Percentiles rank a stretch among this genome's conserved stretches.
Evolutionary conservation across 2,329 filamentous ascomycete genomes (phyloP).

Genomic region (Bretziella fagacearum): DNA sequence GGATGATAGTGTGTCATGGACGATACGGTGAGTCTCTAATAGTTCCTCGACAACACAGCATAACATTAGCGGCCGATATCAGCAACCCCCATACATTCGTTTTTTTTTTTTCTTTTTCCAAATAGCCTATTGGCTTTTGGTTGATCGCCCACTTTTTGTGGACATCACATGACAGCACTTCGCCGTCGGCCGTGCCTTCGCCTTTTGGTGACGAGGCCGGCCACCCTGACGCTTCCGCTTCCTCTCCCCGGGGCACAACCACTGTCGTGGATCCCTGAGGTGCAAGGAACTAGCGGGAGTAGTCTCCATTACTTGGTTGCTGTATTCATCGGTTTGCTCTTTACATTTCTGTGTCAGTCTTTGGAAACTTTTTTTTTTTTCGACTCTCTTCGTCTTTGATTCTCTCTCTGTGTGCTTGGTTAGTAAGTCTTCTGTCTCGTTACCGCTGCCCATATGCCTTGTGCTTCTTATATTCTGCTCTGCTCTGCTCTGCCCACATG

Average conservation of each 20-base stretch:
- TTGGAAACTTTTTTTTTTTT: not conserved
- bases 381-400: not conserved
- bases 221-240: not conserved
- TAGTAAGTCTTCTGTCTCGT: not conserved
- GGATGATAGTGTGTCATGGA: not conserved
- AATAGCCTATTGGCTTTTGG: not conserved
- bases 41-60: not conserved
- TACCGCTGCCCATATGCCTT: not conserved
- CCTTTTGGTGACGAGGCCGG: not conserved
- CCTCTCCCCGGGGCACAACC: not conserved
- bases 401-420: not conserved
- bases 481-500: not conserved
- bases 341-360: not conserved
- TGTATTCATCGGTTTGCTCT: not conserved
- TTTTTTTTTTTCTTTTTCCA: not conserved
- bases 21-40: not conserved
- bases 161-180: not conserved
- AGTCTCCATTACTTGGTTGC: not conserved
- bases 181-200: not conserved
- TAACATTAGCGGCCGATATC: not conserved
- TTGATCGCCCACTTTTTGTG: not conserved
- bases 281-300: not conserved
- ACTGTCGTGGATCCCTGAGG: not conserved
- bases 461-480: not conserved
- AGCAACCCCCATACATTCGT: not conserved